Base-by-base conservation (phyloP, 768 basidiomycete species). In the Pulveroboletus frians region DNA sequence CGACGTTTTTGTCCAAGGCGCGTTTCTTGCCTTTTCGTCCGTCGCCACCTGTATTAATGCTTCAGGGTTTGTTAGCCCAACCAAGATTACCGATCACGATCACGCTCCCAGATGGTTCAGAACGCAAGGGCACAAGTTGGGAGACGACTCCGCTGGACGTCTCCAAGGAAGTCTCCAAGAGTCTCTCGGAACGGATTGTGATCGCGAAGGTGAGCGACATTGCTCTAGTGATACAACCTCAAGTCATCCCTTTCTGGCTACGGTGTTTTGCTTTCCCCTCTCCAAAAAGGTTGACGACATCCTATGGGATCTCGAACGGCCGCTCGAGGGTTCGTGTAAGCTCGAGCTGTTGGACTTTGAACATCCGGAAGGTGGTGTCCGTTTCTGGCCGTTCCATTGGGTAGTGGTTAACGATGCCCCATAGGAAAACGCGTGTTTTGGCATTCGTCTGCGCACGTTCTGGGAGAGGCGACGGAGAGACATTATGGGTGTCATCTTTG, bases 401-500 rank as follows among this genome's bases (percentile, higher is more conserved):
- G 29, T 13, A 11, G 15, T n/a, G 29, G 13, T 23, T 7, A 26
- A 18, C 10, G 9, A 31, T 20, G 31, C 26, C 10, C 21, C 15
- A 32, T 36, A 84, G 93, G 95, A 51, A 93, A 97, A 70, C 87
- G 85, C 60, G 96, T 99, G 8, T 99, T 98, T 76, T 99, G 96
- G 96, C 96, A 98, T 68, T 98, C 96, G 15, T 97, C 94, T 21
- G 96, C 96, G 0, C 96, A 98, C 70, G 92, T 98, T 49, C 79
- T 99, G 15, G 96, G 96, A 39, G 96, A 99, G 71, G 88, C 95
- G 47, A 83, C 92, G 36, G 96, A 99, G 70, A 80, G 88, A 46
- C 92, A 96, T 66, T 95, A 97, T 66, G 95, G 94, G 35, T 96
- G 93, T 67, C 93, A 96, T 73, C 77, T 99, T 13, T 96, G 94